Conservation (phyloP, 257 asterid genomes). For the Lithospermum erythrorhizon region DNA sequence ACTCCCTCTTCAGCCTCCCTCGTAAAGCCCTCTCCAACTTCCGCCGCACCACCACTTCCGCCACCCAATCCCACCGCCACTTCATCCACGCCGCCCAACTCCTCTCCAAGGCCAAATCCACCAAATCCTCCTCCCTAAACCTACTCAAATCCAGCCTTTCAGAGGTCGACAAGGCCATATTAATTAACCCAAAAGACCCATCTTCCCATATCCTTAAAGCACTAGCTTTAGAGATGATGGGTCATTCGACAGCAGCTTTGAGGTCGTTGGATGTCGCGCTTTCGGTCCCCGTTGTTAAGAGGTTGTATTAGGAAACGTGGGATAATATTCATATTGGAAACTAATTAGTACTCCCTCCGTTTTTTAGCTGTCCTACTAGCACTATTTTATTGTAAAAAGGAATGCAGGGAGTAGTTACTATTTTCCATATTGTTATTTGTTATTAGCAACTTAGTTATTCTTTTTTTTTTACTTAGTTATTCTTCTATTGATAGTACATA, state of each 20-base stretch:
- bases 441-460: no score
- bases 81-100: constrained; percentile 72
- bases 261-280: constrained; percentile 59
- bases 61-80: constrained; percentile 58
- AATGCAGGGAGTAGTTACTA: no score
- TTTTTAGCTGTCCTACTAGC: no score
- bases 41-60: constrained; percentile 26
- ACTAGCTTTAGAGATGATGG: constrained; percentile 62
- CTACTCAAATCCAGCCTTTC: constrained; percentile 69
- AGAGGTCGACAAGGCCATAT: constrained; percentile 67
- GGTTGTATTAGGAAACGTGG: background rate
- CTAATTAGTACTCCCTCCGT: no score
- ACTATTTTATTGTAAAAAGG: no score
- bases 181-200: constrained; percentile 67
- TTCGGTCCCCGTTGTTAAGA: constrained; percentile 57
- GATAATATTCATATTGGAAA: no score
- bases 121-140: constrained; percentile 36
- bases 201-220: constrained; percentile 78
- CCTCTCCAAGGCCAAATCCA: constrained; percentile 72
- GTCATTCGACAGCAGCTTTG: constrained; percentile 52
- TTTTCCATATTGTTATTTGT: no score
- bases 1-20: constrained; percentile 46
- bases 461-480: no score
- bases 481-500: no score
- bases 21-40: constrained; percentile 35